Evolutionary conservation across 192 early-diverging fungal genomes (phyloP).

Genomic region (Diversispora eburnea): DNA sequence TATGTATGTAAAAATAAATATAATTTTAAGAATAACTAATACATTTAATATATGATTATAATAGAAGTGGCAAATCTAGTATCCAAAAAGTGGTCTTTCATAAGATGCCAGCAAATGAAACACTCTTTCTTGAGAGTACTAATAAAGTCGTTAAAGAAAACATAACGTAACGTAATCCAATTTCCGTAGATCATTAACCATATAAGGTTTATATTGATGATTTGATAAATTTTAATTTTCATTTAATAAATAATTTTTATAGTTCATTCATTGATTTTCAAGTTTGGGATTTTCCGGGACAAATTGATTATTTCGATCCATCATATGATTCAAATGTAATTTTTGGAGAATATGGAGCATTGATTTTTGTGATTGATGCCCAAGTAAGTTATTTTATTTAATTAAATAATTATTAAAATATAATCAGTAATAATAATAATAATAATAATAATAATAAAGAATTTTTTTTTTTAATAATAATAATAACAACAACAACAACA

Average conservation of each 20-base stretch:
- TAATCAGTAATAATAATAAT: background rate
- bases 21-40: background rate
- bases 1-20: background rate
- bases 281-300: conserved; percentile 91
- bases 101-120: conserved; percentile 85
- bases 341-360: conserved; percentile 64
- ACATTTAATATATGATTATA: background rate
- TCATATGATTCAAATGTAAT: conserved; percentile 63
- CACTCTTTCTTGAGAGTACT: conserved; percentile 78
- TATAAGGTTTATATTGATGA: background rate
- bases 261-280: conserved; percentile 81
- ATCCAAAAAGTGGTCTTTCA: conserved; percentile 85
- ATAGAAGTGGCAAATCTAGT: conserved; percentile 79
- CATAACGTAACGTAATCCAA: conserved; percentile 47
- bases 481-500: too few relatives aligned
- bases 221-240: background rate
- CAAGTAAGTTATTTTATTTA: conserved; percentile 54
- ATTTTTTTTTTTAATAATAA: too few relatives aligned
- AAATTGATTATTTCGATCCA: conserved; percentile 76
- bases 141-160: conserved; percentile 67
- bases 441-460: too few relatives aligned
- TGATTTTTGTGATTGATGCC: conserved; percentile 95
- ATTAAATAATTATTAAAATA: conserved; percentile 9
- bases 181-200: background rate
- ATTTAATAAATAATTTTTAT: background rate